A percentile compares a stretch with the other conserved stretches of the same genome.
These are phyloP conservation scores for Eragrostis nindensis DNA, from an alignment of 176 grass and related monocot genomes.

Conservation along the genomic window DNA sequence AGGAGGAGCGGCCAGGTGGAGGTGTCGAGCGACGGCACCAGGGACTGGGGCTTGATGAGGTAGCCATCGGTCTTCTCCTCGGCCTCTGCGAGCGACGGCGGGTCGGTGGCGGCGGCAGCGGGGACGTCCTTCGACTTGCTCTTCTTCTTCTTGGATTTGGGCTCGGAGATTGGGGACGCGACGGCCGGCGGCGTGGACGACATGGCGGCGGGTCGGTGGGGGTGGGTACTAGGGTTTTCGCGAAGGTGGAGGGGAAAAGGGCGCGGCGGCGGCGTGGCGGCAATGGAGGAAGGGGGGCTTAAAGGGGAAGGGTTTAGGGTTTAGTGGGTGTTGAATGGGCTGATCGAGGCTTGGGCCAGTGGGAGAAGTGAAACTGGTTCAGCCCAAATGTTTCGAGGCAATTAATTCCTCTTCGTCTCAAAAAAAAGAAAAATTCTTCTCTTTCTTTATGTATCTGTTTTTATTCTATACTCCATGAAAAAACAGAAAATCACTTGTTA, in stretches of 20 bases:
- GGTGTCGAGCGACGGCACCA: conserved; percentile 59
- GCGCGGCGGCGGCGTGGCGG: conserved; percentile 5
- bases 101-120: conserved; percentile 1
- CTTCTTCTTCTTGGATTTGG: conserved; percentile 84
- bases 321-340: conserved; percentile 15
- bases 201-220: conserved; percentile 65
- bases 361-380: background rate
- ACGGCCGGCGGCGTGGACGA: conserved; percentile 58
- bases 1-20: conserved; percentile 74
- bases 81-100: conserved; percentile 23
- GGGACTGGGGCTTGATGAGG: conserved; percentile 69
- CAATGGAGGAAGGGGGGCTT: conserved; percentile 36
- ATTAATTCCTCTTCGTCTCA: too few relatives aligned
- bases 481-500: too few relatives aligned
- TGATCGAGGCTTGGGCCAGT: background rate
- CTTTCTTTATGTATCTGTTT: too few relatives aligned
- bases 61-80: conserved; percentile 53
- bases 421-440: too few relatives aligned
- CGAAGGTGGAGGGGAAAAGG: background rate
- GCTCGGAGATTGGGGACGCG: conserved; percentile 40
- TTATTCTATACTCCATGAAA: too few relatives aligned
- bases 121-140: conserved; percentile 48
- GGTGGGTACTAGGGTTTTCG: conserved; percentile 45
- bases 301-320: conserved; percentile 63
- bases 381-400: too few relatives aligned